Base-by-base conservation (phyloP, 2,329 filamentous ascomycete species). In the Fusarium foetens region DNA sequence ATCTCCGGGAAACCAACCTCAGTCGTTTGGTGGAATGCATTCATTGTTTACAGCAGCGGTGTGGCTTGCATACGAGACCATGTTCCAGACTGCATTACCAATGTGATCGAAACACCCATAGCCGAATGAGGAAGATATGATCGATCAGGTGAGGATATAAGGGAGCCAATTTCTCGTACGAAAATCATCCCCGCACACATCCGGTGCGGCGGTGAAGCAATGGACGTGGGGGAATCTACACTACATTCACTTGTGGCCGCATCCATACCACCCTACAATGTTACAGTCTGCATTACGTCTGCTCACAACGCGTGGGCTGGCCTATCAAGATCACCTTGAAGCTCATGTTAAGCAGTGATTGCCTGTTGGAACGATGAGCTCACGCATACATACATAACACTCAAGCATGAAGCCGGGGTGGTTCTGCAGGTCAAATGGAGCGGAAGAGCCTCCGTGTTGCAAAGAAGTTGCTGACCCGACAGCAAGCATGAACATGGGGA, bases 201-300 rank as follows among this genome's bases (percentile, higher is more conserved):
- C 27, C 19, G 33, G 58, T 53, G 39, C 71, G 55, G 71, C 71
- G 71, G 71, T 73, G 71, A 73, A 73, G 67, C 36, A 46, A 25
- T 68, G 46, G 52, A 58, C 67, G 67, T 68, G 71, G 70, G 67
- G 70, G 54, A 49, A 38, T 66, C 46, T 62, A 42, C 43, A 43
- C 38, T 51, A 38, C 45, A 55, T 63, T 58, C 33, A 48, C 65
- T 51, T 33, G 48, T 54, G 67, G 54, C 69, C 63, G 65, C 63
- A 74, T 63, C 60, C 72, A 75, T 75, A 71, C 71, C 71, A 76
- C 68, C 58, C 33, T 61, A 45, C 43, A 68, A 51, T 63, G 68
- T 62, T 57, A 63, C 62, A 61, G 63, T 35, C 63, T 65, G 70
- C 74, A 76, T 64, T 64, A 38, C 19, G 36, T 71, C 55, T 62